phyloP scores from a whole-genome alignment of 2,329 filamentous ascomycete species.

The Diaporthe vaccinii region DNA sequence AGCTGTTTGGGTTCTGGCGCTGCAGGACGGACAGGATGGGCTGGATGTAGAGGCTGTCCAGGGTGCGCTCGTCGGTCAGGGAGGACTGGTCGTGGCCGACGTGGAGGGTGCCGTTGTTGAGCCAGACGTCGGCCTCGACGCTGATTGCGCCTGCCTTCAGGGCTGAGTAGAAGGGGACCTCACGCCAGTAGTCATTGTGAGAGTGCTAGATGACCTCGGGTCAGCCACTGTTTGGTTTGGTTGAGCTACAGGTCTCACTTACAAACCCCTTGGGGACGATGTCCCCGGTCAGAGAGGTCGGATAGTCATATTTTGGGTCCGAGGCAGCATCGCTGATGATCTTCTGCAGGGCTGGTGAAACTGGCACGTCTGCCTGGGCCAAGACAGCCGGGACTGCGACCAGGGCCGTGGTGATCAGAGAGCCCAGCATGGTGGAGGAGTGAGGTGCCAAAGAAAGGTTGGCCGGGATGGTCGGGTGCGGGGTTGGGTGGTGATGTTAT shows the following conservation, averaged over 20 bases:
- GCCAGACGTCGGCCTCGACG: conserved; percentile 79
- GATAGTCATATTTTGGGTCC: conserved; percentile 56
- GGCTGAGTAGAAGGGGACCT: conserved; percentile 74
- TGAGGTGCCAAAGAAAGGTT: no score
- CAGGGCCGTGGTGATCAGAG: conserved; percentile 12
- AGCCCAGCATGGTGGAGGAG: conserved; percentile 22
- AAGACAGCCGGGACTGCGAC: not conserved
- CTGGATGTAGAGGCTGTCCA: conserved; percentile 72
- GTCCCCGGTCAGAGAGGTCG: conserved; percentile 67
- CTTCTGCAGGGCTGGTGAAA: conserved; percentile 36
- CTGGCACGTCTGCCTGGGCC: conserved; percentile 36
- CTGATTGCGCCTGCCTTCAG: conserved; percentile 70
- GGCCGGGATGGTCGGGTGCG: not conserved
- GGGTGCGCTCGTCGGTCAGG: conserved; percentile 67
- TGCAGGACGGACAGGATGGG: conserved; percentile 71
- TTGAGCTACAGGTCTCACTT: not conserved
- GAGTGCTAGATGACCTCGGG: conserved; percentile 58
- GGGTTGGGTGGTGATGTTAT: not conserved
- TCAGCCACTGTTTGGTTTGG: not conserved
- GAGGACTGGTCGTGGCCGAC: conserved; percentile 72
- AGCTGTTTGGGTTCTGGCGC: conserved; percentile 61
- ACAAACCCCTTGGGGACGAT: conserved; percentile 66
- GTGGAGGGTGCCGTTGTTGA: conserved; percentile 66
- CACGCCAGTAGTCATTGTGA: conserved; percentile 79
- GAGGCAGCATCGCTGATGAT: conserved; percentile 35